Conservation (phyloP, 2,329 filamentous ascomycete genomes). For the Amauroascus verrucosus region DNA sequence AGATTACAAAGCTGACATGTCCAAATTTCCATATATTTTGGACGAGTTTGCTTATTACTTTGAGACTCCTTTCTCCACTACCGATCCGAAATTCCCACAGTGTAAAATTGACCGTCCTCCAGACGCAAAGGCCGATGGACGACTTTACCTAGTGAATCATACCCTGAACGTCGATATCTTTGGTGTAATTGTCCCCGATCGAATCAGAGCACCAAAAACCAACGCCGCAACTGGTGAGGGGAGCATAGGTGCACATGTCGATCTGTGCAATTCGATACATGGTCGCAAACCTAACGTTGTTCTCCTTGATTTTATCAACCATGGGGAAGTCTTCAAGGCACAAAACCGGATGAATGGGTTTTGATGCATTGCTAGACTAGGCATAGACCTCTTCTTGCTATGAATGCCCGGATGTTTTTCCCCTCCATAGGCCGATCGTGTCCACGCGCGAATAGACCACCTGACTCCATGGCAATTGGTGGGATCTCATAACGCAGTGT, state of each 20-base stretch:
- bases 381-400: background rate
- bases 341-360: slow-evolving; percentile 34
- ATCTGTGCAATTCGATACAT: slow-evolving; percentile 32
- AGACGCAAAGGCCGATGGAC: slow-evolving; percentile 28
- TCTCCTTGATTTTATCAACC: slow-evolving; percentile 39
- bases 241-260: slow-evolving; percentile 37
- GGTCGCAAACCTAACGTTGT: slow-evolving; percentile 35
- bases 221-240: slow-evolving; percentile 36
- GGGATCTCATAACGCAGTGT: too few relatives aligned
- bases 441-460: too few relatives aligned
- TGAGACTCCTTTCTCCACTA: slow-evolving; percentile 38
- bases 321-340: slow-evolving; percentile 35
- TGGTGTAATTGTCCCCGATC: slow-evolving; percentile 37
- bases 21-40: slow-evolving; percentile 34
- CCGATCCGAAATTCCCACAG: slow-evolving; percentile 31
- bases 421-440: background rate
- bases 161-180: slow-evolving; percentile 37
- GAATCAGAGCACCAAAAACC: slow-evolving; percentile 30
- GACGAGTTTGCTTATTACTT: slow-evolving; percentile 39
- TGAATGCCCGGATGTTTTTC: background rate
- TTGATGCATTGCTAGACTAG: slow-evolving; percentile 12
- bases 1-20: slow-evolving; percentile 35
- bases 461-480: too few relatives aligned
- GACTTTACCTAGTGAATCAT: slow-evolving; percentile 43
- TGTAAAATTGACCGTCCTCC: slow-evolving; percentile 38